Evolutionary conservation across 495 filamentous ascomycete species (phyloP).

Genomic region (Filosporella fistucella): DNA sequence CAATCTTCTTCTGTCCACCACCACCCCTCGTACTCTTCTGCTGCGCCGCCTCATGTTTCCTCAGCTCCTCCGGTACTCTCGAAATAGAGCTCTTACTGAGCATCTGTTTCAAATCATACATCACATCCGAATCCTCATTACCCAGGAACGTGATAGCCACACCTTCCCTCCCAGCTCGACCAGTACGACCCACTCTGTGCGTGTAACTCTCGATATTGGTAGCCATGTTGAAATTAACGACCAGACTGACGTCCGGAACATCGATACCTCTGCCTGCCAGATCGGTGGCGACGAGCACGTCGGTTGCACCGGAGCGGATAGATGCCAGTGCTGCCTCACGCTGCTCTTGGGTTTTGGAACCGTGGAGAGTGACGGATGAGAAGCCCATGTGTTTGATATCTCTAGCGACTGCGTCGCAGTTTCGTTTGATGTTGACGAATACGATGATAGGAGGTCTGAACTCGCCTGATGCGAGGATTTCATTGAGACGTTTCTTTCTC

Average conservation of each 20-base stretch:
- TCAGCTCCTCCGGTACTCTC: slow-evolving; percentile 86
- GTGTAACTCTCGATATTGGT: slow-evolving; percentile 92
- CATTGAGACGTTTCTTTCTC: slow-evolving; percentile 90
- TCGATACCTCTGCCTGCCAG: slow-evolving; percentile 98
- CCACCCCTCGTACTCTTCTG: slow-evolving; percentile 60
- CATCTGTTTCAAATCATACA: slow-evolving; percentile 98
- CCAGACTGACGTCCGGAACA: slow-evolving; percentile 87
- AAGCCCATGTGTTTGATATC: slow-evolving; percentile 96
- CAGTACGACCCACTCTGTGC: slow-evolving; percentile 95
- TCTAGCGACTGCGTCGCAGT: slow-evolving; percentile 91
- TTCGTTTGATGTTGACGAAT: slow-evolving; percentile 99
- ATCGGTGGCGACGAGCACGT: slow-evolving; percentile 96
- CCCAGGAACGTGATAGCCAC: slow-evolving; percentile 95
- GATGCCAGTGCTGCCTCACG: slow-evolving; percentile 91
- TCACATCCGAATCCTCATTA: slow-evolving; percentile 83
- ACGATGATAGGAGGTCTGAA: slow-evolving; percentile 95
- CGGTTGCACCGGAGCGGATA: slow-evolving; percentile 70
- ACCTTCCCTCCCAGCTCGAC: slow-evolving; percentile 97
- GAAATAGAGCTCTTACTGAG: slow-evolving; percentile 87
- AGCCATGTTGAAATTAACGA: slow-evolving; percentile 99
- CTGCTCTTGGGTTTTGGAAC: slow-evolving; percentile 95
- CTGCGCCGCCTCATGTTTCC: slow-evolving; percentile 93
- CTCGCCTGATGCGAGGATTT: slow-evolving; percentile 82
- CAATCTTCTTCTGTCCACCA: slow-evolving; percentile 53
- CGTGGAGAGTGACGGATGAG: slow-evolving; percentile 86